A percentile compares a stretch with the other conserved stretches of the same genome.
Conservation (phyloP, 192 early-diverging fungal species). For the Coemansia sp. region DNA sequence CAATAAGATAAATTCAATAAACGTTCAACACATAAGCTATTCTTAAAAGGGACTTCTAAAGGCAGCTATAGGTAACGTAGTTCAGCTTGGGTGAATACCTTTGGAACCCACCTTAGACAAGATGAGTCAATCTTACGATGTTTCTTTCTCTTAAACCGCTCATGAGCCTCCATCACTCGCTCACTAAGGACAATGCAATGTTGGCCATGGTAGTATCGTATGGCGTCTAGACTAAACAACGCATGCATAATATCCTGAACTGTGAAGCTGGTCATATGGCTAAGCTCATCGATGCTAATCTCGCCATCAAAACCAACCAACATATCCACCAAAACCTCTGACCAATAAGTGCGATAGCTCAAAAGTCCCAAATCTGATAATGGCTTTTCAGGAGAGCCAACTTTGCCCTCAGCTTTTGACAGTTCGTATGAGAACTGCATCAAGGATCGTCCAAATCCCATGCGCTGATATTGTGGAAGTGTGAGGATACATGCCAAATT, state of each 20-base stretch:
- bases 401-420: slow-evolving; percentile 87
- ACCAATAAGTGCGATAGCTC: slow-evolving; percentile 96
- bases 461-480: slow-evolving; percentile 93
- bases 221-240: slow-evolving; percentile 79
- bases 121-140: slow-evolving; percentile 75
- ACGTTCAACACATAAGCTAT: background rate
- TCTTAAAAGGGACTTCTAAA: background rate
- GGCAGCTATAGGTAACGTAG: slow-evolving; percentile 64
- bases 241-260: slow-evolving; percentile 90
- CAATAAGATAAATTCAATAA: background rate
- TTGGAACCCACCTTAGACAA: slow-evolving; percentile 78
- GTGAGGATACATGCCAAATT: slow-evolving; percentile 99
- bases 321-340: slow-evolving; percentile 79
- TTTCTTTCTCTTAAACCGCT: slow-evolving; percentile 77
- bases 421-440: slow-evolving; percentile 98
- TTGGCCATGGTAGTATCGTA: slow-evolving; percentile 90
- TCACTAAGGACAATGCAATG: slow-evolving; percentile 87
- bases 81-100: slow-evolving; percentile 74
- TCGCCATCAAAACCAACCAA: slow-evolving; percentile 74
- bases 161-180: slow-evolving; percentile 76
- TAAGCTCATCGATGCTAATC: slow-evolving; percentile 87
- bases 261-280: slow-evolving; percentile 80
- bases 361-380: slow-evolving; percentile 94
- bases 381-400: slow-evolving; percentile 97
- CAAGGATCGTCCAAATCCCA: slow-evolving; percentile 91